Evolutionary conservation across 345 rosid genomes (phyloP).

Genomic region (Hibiscus trionum): DNA sequence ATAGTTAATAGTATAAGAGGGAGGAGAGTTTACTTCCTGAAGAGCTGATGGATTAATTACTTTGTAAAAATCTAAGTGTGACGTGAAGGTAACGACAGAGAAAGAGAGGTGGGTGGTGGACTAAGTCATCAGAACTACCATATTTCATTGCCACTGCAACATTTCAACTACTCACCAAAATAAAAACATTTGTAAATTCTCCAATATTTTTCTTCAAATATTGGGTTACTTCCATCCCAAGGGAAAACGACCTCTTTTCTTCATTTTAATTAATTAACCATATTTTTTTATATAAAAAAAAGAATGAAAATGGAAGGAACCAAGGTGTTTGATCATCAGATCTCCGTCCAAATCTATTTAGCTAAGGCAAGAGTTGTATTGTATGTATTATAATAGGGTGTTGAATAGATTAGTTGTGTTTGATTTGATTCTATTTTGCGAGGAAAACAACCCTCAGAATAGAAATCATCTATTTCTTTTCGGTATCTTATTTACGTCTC

Average conservation of each 20-base stretch:
- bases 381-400: neutral
- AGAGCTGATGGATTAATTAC: neutral
- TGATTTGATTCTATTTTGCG: too few species aligned
- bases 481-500: too few species aligned
- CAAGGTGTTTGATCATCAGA: neutral
- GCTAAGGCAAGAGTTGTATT: neutral
- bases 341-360: neutral
- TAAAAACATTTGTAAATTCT: neutral
- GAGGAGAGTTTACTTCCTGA: slow-evolving; percentile 11
- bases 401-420: too few species aligned
- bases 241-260: slow-evolving; percentile 4
- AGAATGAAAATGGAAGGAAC: neutral
- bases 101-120: slow-evolving; percentile 24
- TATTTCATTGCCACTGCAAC: neutral
- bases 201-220: neutral
- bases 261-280: neutral
- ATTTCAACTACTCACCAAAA: neutral
- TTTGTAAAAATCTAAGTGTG: slow-evolving; percentile 16
- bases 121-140: slow-evolving; percentile 50
- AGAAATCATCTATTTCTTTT: too few species aligned
- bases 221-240: neutral
- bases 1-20: too few species aligned
- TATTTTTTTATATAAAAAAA: neutral
- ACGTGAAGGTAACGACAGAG: slow-evolving; percentile 57
- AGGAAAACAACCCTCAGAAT: too few species aligned